A percentile compares a stretch with the other conserved stretches of the same genome.
phyloP scores from a whole-genome alignment of 2,329 filamentous ascomycete genomes.

The Hypoxylon sp. region DNA sequence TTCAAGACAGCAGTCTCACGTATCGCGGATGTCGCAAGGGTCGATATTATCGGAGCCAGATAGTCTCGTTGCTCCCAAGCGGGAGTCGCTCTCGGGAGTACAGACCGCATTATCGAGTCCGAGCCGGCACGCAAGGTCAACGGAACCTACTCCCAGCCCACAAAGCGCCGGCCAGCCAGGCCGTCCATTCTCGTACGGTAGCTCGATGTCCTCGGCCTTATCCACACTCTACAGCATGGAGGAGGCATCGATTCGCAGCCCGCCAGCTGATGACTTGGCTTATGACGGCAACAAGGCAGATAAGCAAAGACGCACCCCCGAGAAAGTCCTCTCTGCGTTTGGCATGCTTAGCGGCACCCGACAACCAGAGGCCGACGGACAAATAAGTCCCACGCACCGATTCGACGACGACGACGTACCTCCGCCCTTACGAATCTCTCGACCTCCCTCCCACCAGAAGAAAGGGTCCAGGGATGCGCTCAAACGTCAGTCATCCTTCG shows the following conservation, averaged over 20 bases:
- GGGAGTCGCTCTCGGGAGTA: slow-evolving; percentile 53
- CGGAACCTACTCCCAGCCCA: slow-evolving; percentile 27
- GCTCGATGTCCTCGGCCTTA: slow-evolving; percentile 64
- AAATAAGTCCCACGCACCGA: slow-evolving; percentile 14
- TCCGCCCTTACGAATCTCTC: slow-evolving; percentile 22
- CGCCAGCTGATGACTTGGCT: slow-evolving; percentile 23
- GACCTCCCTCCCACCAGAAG: neutral
- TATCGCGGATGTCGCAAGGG: slow-evolving; percentile 51
- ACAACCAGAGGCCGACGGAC: neutral
- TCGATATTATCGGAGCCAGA: slow-evolving; percentile 56
- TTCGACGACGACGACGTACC: slow-evolving; percentile 32
- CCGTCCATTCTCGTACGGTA: slow-evolving; percentile 51
- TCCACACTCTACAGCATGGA: slow-evolving; percentile 70
- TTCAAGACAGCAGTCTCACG: slow-evolving; percentile 43
- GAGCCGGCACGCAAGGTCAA: slow-evolving; percentile 51
- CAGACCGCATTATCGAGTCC: slow-evolving; percentile 59
- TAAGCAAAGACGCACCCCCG: slow-evolving; percentile 19
- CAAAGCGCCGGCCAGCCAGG: slow-evolving; percentile 28
- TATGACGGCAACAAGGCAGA: slow-evolving; percentile 17
- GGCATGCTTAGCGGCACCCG: slow-evolving; percentile 26
- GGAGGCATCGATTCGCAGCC: slow-evolving; percentile 57
- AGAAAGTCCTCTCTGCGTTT: slow-evolving; percentile 27
- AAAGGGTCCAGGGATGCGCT: neutral
- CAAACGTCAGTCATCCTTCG: slow-evolving; percentile 32
- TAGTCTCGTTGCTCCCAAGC: slow-evolving; percentile 56